A percentile compares a stretch with the other conserved stretches of the same genome.
phyloP scores from a whole-genome alignment of 139 green algal genomes.

The Volvox africanus region DNA sequence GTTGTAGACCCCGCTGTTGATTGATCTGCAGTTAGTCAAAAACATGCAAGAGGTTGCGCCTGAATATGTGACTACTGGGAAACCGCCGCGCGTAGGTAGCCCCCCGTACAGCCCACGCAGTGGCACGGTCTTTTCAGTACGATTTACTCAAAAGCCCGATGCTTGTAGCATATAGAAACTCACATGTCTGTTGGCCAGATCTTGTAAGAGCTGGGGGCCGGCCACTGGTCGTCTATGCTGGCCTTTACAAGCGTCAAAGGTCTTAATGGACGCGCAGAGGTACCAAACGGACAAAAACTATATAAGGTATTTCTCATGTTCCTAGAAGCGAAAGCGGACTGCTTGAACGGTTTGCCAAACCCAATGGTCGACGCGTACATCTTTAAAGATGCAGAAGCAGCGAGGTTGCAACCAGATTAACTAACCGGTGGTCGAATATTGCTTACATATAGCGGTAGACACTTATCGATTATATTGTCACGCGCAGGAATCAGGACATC shows the following conservation, averaged over 20 bases:
- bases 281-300: background rate
- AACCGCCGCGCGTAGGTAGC: too few species aligned
- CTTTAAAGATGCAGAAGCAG: background rate
- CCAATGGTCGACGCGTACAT: background rate
- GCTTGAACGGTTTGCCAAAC: background rate
- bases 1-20: constrained; percentile 11
- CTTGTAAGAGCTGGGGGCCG: background rate
- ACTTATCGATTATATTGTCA: too few species aligned
- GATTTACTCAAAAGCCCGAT: too few species aligned
- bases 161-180: background rate
- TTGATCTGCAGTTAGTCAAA: background rate
- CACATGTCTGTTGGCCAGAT: constrained; percentile 34
- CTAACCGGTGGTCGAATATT: too few species aligned
- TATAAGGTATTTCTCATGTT: background rate
- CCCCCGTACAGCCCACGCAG: too few species aligned
- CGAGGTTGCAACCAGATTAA: background rate
- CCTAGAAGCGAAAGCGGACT: background rate
- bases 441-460: too few species aligned
- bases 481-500: too few species aligned
- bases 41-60: background rate
- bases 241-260: background rate
- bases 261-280: background rate
- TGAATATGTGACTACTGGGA: too few species aligned
- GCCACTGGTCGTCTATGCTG: background rate
- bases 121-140: too few species aligned